Base-by-base conservation (phyloP, 2,329 filamentous ascomycete genomes). In the Cladosporium oxysporum region DNA sequence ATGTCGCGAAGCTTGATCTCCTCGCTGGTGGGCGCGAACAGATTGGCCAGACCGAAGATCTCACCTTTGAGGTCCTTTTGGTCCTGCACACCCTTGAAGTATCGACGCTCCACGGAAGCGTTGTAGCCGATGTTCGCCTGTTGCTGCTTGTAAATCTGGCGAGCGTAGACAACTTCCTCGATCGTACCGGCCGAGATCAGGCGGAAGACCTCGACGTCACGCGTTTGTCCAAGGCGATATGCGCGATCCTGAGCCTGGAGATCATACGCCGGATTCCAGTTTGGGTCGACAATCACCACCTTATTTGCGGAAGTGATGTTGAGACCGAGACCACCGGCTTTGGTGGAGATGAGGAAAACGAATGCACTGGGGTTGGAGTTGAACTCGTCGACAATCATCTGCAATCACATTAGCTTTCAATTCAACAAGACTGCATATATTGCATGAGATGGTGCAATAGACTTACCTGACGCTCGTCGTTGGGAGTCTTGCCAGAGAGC, bases 281-380 rank as follows among this genome's bases (percentile, higher is more conserved):
- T 95, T 0, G 95, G 95, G 76, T 98, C 95, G 58, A 98, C 89
- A 41, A 99, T 92, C 49, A 99, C 94, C 0, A 99, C 95, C 79
- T 98, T 98, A 79, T 99, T 99, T 1, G 95, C 95, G 1, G 92
- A 95, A 0, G 94, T 97, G 75, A 99, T 98, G 76, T 99, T 99
- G 31, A 99, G 83, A 0, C 95, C 95, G 0, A 97, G 91, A 5
- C 95, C 95, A 28, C 95, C 95, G 2, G 95, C 93, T 74, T 91
- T 92, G 7, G 95, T 97, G 26, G 91, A 96, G 73, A 99, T 97
- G 23, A 99, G 83, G 72, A 99, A 99, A 5, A 97, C 93, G 73
- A 99, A 99, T 73, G 95, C 92, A 4, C 83, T 84, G 0, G 92
- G 87, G 73, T 97, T 90, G 0, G 91, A 87, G 76, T 99, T 99